These are phyloP conservation scores for Cyclostephanos invisitatus DNA, from an alignment of 108 stramenopile species.

Conservation along the genomic window DNA sequence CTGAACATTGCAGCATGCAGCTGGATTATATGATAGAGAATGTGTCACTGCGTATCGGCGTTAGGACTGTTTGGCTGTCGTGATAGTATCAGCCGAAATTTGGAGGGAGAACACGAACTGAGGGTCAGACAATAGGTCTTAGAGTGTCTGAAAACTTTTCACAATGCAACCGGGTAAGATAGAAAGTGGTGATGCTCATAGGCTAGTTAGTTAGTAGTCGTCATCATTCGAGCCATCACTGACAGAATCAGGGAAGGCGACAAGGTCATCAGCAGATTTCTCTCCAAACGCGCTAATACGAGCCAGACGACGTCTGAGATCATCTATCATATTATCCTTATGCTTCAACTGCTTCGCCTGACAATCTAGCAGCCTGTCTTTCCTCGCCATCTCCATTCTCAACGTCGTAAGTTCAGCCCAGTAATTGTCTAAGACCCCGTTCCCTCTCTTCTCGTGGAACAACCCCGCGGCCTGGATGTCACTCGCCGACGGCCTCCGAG, in stretches of 20 bases:
- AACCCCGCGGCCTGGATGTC: constrained; percentile 40
- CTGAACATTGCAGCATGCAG: no score
- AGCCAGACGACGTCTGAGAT: constrained; percentile 28
- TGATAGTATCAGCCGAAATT: no score
- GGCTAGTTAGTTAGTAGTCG: constrained; percentile 14
- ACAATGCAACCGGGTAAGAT: no score
- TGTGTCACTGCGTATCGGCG: no score
- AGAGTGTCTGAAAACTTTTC: no score
- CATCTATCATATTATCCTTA: constrained; percentile 48
- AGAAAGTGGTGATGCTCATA: not conserved
- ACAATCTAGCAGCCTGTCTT: constrained; percentile 29
- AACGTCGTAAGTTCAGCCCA: constrained; percentile 38
- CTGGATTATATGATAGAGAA: no score
- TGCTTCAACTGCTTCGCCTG: constrained; percentile 44
- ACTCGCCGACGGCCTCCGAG: constrained; percentile 62
- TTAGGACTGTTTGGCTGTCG: no score
- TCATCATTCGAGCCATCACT: constrained; percentile 26
- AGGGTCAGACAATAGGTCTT: no score
- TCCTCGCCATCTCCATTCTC: constrained; percentile 28
- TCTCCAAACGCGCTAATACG: not conserved
- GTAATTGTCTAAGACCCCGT: constrained; percentile 26
- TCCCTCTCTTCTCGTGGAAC: constrained; percentile 35
- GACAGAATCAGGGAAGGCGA: constrained; percentile 4
- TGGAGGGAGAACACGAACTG: no score
- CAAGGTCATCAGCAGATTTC: not conserved